phyloP scores from a whole-genome alignment of 2,329 filamentous ascomycete species.

The Clathrospora elynae region DNA sequence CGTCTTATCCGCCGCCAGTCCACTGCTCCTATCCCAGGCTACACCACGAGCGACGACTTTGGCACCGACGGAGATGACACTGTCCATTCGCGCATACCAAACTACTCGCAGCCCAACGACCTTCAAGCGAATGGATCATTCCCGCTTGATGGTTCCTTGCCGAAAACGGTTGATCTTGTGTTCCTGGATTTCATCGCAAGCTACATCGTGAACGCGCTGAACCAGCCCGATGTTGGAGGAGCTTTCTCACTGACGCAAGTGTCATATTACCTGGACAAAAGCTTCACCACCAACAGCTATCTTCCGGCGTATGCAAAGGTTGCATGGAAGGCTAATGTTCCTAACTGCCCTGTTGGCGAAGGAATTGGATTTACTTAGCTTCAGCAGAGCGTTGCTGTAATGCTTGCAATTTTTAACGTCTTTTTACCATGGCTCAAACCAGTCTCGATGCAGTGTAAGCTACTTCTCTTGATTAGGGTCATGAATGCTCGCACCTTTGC shows the following conservation, averaged over 20 bases:
- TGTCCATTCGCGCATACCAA: slow-evolving; percentile 55
- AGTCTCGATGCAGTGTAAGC: no score
- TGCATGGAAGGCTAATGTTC: slow-evolving; percentile 49
- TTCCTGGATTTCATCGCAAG: slow-evolving; percentile 58
- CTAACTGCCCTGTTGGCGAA: slow-evolving; percentile 48
- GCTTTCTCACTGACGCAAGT: slow-evolving; percentile 41
- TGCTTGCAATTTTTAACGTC: no score
- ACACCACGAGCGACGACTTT: slow-evolving; percentile 63
- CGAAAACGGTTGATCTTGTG: slow-evolving; percentile 58
- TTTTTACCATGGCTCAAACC: no score
- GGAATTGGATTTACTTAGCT: no score
- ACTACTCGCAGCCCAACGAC: slow-evolving; percentile 57
- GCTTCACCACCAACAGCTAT: slow-evolving; percentile 52
- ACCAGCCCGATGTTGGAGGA: slow-evolving; percentile 38
- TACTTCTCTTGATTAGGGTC: no score
- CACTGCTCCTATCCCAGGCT: slow-evolving; percentile 53
- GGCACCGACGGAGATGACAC: slow-evolving; percentile 64
- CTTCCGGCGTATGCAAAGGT: slow-evolving; percentile 50
- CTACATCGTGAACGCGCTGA: slow-evolving; percentile 46
- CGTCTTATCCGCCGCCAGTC: slow-evolving; percentile 58
- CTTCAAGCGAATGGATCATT: slow-evolving; percentile 59
- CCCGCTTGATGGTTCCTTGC: slow-evolving; percentile 49
- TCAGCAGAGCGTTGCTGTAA: no score
- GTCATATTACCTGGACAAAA: slow-evolving; percentile 46
- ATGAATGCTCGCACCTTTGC: no score